Evolutionary conservation across 2,329 filamentous ascomycete genomes (phyloP), one percentile per base, ranked within the genome.

Genomic region (Cercospora sp.): DNA sequence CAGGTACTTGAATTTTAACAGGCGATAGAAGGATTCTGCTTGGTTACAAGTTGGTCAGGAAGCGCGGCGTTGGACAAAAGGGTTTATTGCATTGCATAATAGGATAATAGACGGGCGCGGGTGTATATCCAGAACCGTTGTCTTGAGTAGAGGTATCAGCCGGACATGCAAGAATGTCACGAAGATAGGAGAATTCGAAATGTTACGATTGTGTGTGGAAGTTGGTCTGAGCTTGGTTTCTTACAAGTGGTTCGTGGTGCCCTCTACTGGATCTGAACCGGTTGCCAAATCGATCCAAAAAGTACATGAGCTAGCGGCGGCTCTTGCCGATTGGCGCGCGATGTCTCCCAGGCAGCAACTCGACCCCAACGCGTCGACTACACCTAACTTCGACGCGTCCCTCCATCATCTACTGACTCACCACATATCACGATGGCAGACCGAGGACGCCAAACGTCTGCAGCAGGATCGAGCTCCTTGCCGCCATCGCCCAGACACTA

Each of bases 1-100:
- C 65, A 75, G 80, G 62, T 84, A 79, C 71, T 74, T 84, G 70
- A 84, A 84, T 74, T 84, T 82, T 73, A 84, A 84, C 71, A 68
- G 74, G 60, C 58, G 76, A 49, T 78, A 75, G 71, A 64, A 24
- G 3, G n/a, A 3, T 51, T 18, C 9, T 53, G 61, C 16, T 10
- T 53, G 16, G 61, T 53, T 63, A 8, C 53, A 58, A 9, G 26
- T 58, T 58, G 7, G 26, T n/a, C 26, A 34, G 18, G 30, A 28
- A 51, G 40, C 61, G 45, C 24, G 61, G 61, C 61, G 43, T 63
- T 53, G 40, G 60, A 28, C 26, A 57, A 28, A 57, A 57, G 12
- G 51, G 53, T 28, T 24, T 8, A 30, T 58, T 34, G 45, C 45
- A 51, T 51, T 51, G 45, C 45, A 51, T 51, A 51, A 51, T 51